Evolutionary conservation across 208 protist species (phyloP), one percentile per base, ranked within the genome.

Genomic region (Acanthamoeba castellanii): DNA sequence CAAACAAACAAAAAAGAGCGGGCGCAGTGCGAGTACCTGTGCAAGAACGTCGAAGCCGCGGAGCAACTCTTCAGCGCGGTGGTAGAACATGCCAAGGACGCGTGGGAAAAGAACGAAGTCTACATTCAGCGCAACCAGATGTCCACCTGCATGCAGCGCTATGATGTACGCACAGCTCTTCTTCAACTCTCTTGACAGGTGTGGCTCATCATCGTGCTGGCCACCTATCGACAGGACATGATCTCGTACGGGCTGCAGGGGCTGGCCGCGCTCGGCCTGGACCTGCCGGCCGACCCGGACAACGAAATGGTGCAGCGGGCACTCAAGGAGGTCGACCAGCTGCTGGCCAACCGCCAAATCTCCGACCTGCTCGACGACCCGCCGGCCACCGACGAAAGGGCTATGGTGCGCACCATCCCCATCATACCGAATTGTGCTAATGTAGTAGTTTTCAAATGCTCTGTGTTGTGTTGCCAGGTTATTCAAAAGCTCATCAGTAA

Each of bases 21-120:
- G 27, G 88, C 88, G n/a, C 59, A 81, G 61, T 93, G 88, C 66
- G 88, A 93, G 30, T 93, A 93, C 66, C 50, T 93, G 88, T 55
- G 88, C 50, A 93, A 78, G 25, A 93, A 93, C 47, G 37, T 78
- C 37, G 88, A 93, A 13, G 64, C 34, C 16, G 88, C 88, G 18
- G 59, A 81, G 55, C 64, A 25, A n/a, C 37, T 93, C 42, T 93
- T 72, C 37, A n/a, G 30, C 16, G 32, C 8, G 8, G 64, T 93
- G 37, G 27, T 93, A 0, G 59, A 72, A 1, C 18, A 93, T 22
- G 42, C 64, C 32, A 78, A 72, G 45, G 64, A 93, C 59, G 66
- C 88, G 7, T 93, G 59, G 88, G 88, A 93, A n/a, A 13, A 4
- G 8, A 93, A 93, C 42, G 88, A 93, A 50, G 37, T 78, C 61